Evolutionary conservation across 176 grass and related monocot species (phyloP).

Genomic region (Cymbopogon citratus): DNA sequence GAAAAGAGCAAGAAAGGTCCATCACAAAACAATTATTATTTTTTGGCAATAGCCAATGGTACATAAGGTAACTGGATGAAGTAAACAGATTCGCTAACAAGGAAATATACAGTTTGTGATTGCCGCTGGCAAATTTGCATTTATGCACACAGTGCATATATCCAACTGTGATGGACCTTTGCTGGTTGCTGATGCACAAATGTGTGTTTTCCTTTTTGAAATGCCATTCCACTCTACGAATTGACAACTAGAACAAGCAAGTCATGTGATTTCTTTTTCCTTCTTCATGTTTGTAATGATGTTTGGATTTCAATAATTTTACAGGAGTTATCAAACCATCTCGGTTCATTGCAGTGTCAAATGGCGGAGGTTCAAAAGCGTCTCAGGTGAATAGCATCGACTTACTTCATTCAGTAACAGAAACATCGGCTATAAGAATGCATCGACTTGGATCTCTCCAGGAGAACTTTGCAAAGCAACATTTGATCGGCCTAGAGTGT

Average conservation of each 20-base stretch:
- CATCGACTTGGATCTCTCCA: slow-evolving; percentile 24
- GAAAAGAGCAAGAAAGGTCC: neutral
- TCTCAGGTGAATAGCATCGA: slow-evolving; percentile 42
- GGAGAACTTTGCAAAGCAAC: slow-evolving; percentile 58
- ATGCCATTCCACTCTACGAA: too few relatives aligned
- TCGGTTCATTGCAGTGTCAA: slow-evolving; percentile 57
- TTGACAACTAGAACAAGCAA: neutral
- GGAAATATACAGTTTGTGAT: neutral
- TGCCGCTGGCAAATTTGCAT: neutral
- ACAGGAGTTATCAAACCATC: slow-evolving; percentile 57
- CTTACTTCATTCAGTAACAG: too few relatives aligned
- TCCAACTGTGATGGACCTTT: neutral
- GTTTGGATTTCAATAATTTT: slow-evolving; percentile 10
- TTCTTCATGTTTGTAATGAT: neutral
- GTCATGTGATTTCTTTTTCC: neutral
- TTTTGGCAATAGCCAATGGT: neutral
- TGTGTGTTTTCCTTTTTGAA: too few relatives aligned
- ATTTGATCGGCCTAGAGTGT: slow-evolving; percentile 57
- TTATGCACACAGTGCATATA: neutral
- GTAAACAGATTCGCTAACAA: neutral
- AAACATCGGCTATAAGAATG: too few relatives aligned
- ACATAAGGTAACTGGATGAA: neutral
- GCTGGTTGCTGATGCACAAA: too few relatives aligned
- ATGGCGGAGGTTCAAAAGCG: slow-evolving; percentile 49
- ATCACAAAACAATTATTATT: neutral